phyloP scores from a whole-genome alignment of 768 basidiomycete species.

The Aureoboletus auriporus region DNA sequence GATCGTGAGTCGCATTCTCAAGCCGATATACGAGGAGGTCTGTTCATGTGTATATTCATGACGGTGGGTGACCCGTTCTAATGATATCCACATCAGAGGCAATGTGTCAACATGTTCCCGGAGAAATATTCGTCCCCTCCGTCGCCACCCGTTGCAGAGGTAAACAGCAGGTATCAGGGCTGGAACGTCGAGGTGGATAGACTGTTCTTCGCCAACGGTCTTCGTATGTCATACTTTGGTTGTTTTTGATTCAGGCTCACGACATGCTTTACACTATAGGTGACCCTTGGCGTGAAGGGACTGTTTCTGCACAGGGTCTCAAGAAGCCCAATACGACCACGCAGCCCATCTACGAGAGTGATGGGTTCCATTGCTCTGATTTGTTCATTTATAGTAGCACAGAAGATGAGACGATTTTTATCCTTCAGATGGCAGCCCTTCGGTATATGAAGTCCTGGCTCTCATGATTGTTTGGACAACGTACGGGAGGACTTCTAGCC shows the following conservation, averaged over 20 bases:
- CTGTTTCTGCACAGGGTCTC: conserved; percentile 54
- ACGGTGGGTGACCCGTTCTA: neutral
- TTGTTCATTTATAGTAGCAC: conserved; percentile 37
- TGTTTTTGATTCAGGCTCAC: neutral
- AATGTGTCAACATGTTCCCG: conserved; percentile 67
- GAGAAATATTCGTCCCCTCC: conserved; percentile 49
- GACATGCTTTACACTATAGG: conserved; percentile 40
- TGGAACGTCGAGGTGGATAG: conserved; percentile 57
- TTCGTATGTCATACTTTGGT: conserved; percentile 41
- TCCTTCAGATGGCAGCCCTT: conserved; percentile 52
- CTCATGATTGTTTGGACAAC: conserved; percentile 9
- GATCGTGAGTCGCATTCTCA: conserved; percentile 32
- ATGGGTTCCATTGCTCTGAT: conserved; percentile 71
- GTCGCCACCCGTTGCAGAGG: conserved; percentile 37
- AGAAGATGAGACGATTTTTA: conserved; percentile 47
- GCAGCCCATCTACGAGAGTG: conserved; percentile 54
- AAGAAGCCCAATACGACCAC: conserved; percentile 42
- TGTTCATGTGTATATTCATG: neutral
- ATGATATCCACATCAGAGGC: conserved; percentile 40
- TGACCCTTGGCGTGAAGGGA: conserved; percentile 71
- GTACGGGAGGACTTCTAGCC: no score
- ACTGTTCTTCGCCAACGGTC: conserved; percentile 68
- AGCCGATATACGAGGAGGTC: conserved; percentile 30
- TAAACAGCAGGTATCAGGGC: conserved; percentile 53
- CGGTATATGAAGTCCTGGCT: conserved; percentile 56